A percentile compares a stretch with the other conserved stretches of the same genome.
Evolutionary conservation across 352 stramenopile species (phyloP).

Genomic region (Phytophthora pistaciae): DNA sequence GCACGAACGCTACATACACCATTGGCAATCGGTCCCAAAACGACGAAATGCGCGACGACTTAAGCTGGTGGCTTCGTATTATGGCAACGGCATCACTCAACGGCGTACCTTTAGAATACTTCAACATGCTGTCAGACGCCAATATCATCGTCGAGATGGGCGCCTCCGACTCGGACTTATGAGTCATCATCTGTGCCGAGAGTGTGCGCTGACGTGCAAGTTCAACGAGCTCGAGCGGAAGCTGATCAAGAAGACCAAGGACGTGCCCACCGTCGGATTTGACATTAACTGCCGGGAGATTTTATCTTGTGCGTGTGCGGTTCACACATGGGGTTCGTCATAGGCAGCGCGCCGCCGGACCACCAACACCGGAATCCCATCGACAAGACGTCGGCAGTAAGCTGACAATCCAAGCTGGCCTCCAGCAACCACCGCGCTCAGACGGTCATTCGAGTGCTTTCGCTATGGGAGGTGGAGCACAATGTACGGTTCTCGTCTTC

Average conservation of each 20-base stretch:
- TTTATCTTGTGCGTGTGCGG: slow-evolving; percentile 7
- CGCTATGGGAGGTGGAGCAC: background rate
- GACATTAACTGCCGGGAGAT: slow-evolving; percentile 41
- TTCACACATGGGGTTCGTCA: background rate
- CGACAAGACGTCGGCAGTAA: slow-evolving; percentile 28
- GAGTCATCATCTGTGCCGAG: slow-evolving; percentile 1
- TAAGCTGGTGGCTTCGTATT: slow-evolving; percentile 32
- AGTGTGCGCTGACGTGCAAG: background rate
- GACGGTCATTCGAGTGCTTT: background rate
- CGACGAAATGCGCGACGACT: slow-evolving; percentile 8
- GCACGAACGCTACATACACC: slow-evolving; percentile 4
- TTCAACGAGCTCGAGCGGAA: background rate
- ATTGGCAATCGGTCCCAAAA: background rate
- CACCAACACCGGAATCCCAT: background rate
- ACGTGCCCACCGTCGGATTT: slow-evolving; percentile 1
- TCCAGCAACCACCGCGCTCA: slow-evolving; percentile 16
- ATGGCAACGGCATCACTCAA: slow-evolving; percentile 12
- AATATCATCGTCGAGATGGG: slow-evolving; percentile 24
- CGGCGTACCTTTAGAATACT: slow-evolving; percentile 18
- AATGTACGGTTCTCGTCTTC: slow-evolving; percentile 8
- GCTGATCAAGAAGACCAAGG: background rate
- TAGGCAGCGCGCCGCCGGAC: background rate
- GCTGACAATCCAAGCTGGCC: slow-evolving; percentile 16
- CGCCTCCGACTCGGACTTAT: slow-evolving; percentile 22
- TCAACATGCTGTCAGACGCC: background rate